Evolutionary conservation across 1,284 basidiomycete species (phyloP), one percentile per base, ranked within the genome.

Genomic region (Pisolithus thermaeus): DNA sequence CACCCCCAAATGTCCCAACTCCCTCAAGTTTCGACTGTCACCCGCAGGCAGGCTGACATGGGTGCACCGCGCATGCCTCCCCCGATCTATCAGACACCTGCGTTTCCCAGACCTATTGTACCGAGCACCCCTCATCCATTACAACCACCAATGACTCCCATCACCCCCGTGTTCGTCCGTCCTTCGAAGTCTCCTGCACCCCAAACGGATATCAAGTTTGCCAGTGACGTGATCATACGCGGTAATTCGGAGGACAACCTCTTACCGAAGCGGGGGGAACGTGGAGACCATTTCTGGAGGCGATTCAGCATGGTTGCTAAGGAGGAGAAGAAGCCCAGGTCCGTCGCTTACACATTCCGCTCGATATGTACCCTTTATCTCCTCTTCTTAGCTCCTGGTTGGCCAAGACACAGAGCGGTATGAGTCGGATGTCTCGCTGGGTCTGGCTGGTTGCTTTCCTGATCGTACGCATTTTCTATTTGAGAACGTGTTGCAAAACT

Each of bases 211-310:
- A 73, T 85, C 61, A 75, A 77, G 58, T 84, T 83, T 58, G 70
- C 69, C 7, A 62, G 73, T 22, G 70, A 70, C 49, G 70, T 77
- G 6, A 88, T 89, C 62, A 77, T 90, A 61, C 79, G 87, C 22
- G 78, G 83, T 2, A 74, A 83, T 43, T 73, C 72, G 2, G 89
- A 90, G 66, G 87, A 84, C 45, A 78, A 80, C 1, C 65, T 87
- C 2, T 65, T 89, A 18, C 81, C 84, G 2, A 74, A 73, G 44
- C 73, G 82, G 30, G 84, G 85, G 2, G 79, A 85, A 58, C 80
- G 75, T 51, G 86, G 87, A 1, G 87, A 91, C 59, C 84, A 90
- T 59, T 91, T 91, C 69, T 91, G 88, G 88, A 74, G 86, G 52
- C 74, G 89, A 43, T 91, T 91, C 68, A 88, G 84, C 55, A 89